Base-by-base conservation (phyloP, 257 asterid species). In the Cruciata laevipes region DNA sequence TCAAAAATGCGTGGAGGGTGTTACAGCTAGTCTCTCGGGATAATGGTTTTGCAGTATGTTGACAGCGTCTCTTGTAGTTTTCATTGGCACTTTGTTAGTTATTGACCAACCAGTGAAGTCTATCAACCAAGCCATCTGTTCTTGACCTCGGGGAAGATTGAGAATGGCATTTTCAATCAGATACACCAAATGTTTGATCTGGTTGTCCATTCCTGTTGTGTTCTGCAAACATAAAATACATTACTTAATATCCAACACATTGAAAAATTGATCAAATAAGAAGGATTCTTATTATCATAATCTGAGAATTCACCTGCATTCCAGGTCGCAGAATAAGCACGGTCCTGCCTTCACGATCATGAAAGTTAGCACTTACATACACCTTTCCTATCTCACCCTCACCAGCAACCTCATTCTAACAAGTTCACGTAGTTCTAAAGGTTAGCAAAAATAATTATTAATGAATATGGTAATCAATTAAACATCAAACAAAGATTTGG, bases 331-430 rank as follows among this genome's bases (percentile, higher is more conserved):
- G 82, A 61, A 92, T 86, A 70, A 92, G 98, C 78, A 92, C 98
- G 42, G 82, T 74, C 82, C 98, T 80, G 33, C 98, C 98, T 17
- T 77, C 57, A 62, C 93, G 98, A 69, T 92, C 98, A 70, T 69
- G 97, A 68, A 92, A 92, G 76, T 81, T 85, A 73, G 97, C 97
- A 64, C 89, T 80, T n/a, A n/a, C n/a, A 71, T 68, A 87, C 38
- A 87, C 85, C 77, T 92, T 87, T 78, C 98, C 98, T 0, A 97
- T 92, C 76, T 89, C 93, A 24, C 98, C 97, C 79, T 87, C 98
- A 32, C 58, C 51, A 14, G 98, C 96, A 72, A 89, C 86, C 76
- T 92, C 97, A 63, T 73, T 75, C 98, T 89, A 76, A 71, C 71
- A 82, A 77, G 37, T 21, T 70, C 49, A 56, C 75, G 57, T 42